These are phyloP conservation scores for Aspergillus awamori DNA, from an alignment of 2,329 filamentous ascomycete species.

Conservation along the genomic window DNA sequence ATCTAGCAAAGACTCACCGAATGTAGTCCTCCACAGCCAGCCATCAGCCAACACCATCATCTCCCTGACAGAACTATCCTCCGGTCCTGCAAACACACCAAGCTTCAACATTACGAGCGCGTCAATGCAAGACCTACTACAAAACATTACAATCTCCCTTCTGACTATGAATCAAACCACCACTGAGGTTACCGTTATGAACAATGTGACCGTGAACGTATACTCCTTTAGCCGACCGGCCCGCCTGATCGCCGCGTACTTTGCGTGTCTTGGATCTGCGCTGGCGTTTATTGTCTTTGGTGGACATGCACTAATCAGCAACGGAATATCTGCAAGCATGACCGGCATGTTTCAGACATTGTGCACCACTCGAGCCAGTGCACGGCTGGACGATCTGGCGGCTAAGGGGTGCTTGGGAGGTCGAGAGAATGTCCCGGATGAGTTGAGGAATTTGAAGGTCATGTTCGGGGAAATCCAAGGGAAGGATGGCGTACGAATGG, in stretches of 20 bases:
- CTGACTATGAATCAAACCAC: slow-evolving; percentile 8
- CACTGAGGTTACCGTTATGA: slow-evolving; percentile 6
- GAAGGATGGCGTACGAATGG: background rate
- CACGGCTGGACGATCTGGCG: slow-evolving; percentile 10
- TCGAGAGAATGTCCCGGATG: slow-evolving; percentile 20
- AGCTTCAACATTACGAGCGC: slow-evolving; percentile 12
- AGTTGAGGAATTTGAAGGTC: slow-evolving; percentile 19
- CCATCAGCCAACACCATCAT: slow-evolving; percentile 5
- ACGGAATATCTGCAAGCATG: slow-evolving; percentile 16
- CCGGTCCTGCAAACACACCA: background rate
- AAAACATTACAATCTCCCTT: slow-evolving; percentile 20
- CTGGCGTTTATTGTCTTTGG: slow-evolving; percentile 13
- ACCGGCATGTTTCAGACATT: slow-evolving; percentile 16
- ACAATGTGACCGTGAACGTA: slow-evolving; percentile 1
- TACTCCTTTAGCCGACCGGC: slow-evolving; percentile 11
- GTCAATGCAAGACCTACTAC: slow-evolving; percentile 8
- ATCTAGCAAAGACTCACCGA: too few relatives aligned
- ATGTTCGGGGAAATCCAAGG: slow-evolving; percentile 17
- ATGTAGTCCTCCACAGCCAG: slow-evolving; percentile 1
- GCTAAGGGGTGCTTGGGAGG: slow-evolving; percentile 18
- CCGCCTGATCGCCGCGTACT: slow-evolving; percentile 15
- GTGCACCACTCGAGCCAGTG: slow-evolving; percentile 16
- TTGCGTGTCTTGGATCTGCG: background rate
- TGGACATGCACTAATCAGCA: slow-evolving; percentile 10
- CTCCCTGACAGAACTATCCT: background rate